A percentile compares a stretch with the other conserved stretches of the same genome.
Conservation (phyloP, 345 rosid species). For the Eucalyptus grandis region DNA sequence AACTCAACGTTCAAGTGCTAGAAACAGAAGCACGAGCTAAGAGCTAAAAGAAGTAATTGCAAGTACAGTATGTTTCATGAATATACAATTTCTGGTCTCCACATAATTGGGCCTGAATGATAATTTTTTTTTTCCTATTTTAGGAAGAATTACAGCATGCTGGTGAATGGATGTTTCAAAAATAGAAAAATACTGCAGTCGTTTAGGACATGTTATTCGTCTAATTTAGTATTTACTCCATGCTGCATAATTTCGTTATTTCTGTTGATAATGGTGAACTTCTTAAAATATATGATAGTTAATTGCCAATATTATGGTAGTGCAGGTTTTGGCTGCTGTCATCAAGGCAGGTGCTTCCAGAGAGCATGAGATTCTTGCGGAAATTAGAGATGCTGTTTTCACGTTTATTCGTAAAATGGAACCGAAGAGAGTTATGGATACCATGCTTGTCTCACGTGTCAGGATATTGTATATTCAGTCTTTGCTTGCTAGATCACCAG, state of each 20-base stretch:
- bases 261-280: no score
- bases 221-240: neutral
- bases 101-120: neutral
- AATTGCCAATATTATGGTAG: neutral
- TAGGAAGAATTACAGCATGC: neutral
- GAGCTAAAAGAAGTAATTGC: neutral
- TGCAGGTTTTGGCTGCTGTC: conserved; percentile 97
- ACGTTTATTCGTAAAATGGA: conserved; percentile 91
- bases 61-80: neutral
- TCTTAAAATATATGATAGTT: neutral
- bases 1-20: neutral
- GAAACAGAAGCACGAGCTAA: neutral
- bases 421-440: conserved; percentile 89
- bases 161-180: neutral
- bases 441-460: conserved; percentile 98
- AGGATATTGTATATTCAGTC: conserved; percentile 91
- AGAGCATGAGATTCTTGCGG: conserved; percentile 99
- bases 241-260: neutral
- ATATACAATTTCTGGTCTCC: neutral
- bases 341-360: conserved; percentile 99
- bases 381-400: conserved; percentile 91
- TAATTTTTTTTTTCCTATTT: neutral
- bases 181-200: neutral
- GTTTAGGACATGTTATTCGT: neutral
- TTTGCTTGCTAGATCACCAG: conserved; percentile 88